A percentile compares a stretch with the other conserved stretches of the same genome.
Evolutionary conservation across 257 asterid genomes (phyloP).

Genomic region (Jaltomata sinuosa): DNA sequence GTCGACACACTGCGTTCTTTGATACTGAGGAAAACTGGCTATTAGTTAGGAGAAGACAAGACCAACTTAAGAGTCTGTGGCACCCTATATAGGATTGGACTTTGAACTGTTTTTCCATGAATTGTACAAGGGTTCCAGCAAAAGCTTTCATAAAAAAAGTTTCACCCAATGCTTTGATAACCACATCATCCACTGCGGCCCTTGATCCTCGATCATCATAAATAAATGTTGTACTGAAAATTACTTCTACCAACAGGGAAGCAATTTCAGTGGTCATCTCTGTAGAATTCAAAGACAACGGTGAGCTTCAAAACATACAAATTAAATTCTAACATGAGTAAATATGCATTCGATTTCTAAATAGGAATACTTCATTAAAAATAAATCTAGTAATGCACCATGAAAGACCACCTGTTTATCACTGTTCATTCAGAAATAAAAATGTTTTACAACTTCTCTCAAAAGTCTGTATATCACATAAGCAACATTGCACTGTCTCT

Average conservation of each 20-base stretch:
- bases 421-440: not conserved
- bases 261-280: conserved; percentile 58
- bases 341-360: not conserved
- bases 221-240: conserved; percentile 58
- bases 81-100: conserved; percentile 53
- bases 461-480: not conserved
- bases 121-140: conserved; percentile 90
- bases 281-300: conserved; percentile 14
- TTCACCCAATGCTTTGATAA: conserved; percentile 49
- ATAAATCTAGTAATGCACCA: not conserved
- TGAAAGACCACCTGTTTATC: not conserved
- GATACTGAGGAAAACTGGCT: conserved; percentile 66
- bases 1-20: conserved; percentile 69
- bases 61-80: conserved; percentile 80
- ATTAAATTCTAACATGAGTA: not conserved
- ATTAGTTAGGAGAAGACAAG: conserved; percentile 62
- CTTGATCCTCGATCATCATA: conserved; percentile 80
- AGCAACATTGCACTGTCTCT: not conserved
- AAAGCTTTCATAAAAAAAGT: conserved; percentile 63
- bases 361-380: not conserved
- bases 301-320: not conserved
- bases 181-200: conserved; percentile 75
- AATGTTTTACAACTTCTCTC: not conserved
- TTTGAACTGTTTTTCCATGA: conserved; percentile 82
- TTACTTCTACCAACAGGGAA: conserved; percentile 55